Percentiles rank a stretch among this genome's conserved stretches.
Conservation (phyloP, 2,329 filamentous ascomycete genomes). For the Colletotrichum euphorbiae region DNA sequence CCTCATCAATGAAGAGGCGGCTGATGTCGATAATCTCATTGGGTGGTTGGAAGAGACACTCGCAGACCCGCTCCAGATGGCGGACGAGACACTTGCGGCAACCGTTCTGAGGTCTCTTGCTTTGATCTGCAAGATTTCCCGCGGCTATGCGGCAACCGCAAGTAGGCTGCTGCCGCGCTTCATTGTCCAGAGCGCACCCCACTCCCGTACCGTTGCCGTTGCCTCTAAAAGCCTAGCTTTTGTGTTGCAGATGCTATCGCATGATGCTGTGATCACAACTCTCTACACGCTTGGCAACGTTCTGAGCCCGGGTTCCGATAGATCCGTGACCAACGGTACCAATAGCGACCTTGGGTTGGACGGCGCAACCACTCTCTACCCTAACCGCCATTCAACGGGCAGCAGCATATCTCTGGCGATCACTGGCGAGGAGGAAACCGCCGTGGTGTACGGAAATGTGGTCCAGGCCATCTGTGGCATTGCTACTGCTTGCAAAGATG, state of each 20-base stretch:
- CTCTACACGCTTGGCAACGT: constrained; percentile 97
- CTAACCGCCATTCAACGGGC: constrained; percentile 70
- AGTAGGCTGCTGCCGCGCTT: constrained; percentile 86
- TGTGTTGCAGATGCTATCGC: constrained; percentile 83
- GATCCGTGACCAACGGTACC: constrained; percentile 63
- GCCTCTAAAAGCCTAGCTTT: constrained; percentile 89
- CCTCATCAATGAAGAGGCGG: constrained; percentile 82
- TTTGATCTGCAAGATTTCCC: constrained; percentile 80
- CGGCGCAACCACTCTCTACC: constrained; percentile 61
- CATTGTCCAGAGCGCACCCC: constrained; percentile 84
- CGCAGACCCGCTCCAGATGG: constrained; percentile 83
- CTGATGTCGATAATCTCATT: constrained; percentile 82
- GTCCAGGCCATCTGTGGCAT: constrained; percentile 96
- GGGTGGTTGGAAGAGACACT: constrained; percentile 88
- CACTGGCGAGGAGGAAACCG: constrained; percentile 81
- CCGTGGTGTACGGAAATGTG: constrained; percentile 84
- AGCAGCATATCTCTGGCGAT: constrained; percentile 84
- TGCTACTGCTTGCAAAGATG: constrained; percentile 82
- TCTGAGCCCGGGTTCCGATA: constrained; percentile 77
- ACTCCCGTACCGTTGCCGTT: constrained; percentile 75
- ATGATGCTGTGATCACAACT: constrained; percentile 94
- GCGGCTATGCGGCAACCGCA: constrained; percentile 78
- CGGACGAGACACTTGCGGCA: constrained; percentile 79
- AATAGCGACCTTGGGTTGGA: constrained; percentile 53
- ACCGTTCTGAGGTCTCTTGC: constrained; percentile 86